Conservation (phyloP, 164 flowering plant species). For the Stephania cephalantha region DNA sequence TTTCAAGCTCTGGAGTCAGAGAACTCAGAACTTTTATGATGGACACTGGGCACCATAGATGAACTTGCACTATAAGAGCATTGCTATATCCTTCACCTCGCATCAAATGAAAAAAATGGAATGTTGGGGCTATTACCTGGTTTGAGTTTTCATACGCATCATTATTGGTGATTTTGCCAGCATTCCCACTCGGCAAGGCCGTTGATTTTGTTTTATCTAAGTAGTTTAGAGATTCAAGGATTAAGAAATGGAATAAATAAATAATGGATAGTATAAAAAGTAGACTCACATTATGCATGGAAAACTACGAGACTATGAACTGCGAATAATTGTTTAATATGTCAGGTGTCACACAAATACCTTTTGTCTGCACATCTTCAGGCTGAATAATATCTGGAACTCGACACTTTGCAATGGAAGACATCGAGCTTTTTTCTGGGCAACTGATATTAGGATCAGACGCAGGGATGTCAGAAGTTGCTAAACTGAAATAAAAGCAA, state of each 20-base stretch:
- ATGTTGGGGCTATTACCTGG: slow-evolving; percentile 17
- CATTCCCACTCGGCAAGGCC: slow-evolving; percentile 11
- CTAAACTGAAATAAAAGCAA: slow-evolving; percentile 11
- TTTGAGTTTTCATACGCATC: slow-evolving; percentile 13
- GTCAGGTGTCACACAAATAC: slow-evolving; percentile 2
- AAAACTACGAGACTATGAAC: not conserved
- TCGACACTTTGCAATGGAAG: slow-evolving; percentile 17
- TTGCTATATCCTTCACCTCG: too few relatives aligned
- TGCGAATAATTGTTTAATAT: slow-evolving; percentile 9
- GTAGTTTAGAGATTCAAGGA: not conserved
- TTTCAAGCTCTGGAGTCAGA: not conserved
- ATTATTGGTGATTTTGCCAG: slow-evolving; percentile 1
- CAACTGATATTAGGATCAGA: slow-evolving; percentile 6
- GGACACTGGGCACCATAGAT: not conserved
- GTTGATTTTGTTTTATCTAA: slow-evolving; percentile 9
- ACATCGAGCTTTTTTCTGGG: slow-evolving; percentile 5
- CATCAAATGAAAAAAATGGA: not conserved
- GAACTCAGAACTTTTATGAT: not conserved
- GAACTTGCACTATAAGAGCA: not conserved
- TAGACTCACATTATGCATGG: slow-evolving; percentile 23
- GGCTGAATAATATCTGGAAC: slow-evolving; percentile 14
- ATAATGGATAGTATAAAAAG: not conserved
- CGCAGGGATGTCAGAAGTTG: slow-evolving; percentile 8
- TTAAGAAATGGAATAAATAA: not conserved
- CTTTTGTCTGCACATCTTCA: slow-evolving; percentile 11